Base-by-base conservation (phyloP, 2,329 filamentous ascomycete species). In the Xylariaceae sp. region DNA sequence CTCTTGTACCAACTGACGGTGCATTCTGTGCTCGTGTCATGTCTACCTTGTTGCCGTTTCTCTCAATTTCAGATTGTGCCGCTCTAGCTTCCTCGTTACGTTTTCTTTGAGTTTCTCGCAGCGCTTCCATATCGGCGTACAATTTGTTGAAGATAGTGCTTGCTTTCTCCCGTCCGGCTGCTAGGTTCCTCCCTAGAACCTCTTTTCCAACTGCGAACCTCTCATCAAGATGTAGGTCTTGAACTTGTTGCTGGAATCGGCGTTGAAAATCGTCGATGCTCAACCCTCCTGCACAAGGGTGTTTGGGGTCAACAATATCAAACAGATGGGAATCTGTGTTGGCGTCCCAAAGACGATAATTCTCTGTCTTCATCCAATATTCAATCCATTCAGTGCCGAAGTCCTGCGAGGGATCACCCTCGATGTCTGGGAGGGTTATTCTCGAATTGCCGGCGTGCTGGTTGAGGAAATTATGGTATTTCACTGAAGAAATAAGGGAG, bases 261-360 rank as follows among this genome's bases (percentile, higher is more conserved):
- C 93, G 80, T 64, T 96, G 92, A 11, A 98, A 85, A 64, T 98
- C 93, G 55, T 97, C 93, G 52, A 98, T 90, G 1, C 86, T 91
- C 17, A 98, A 75, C 0, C 90, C 92, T 21, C 93, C 93, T 1
- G 91, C 91, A 64, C 88, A 96, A 3, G 93, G 93, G 65, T 98
- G 93, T 50, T 84, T 85, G 2, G 93, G 93, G 61, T 95, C 90
- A 12, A 94, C 86, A 52, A 98, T 88, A 55, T 95, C 92, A 62
- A 97, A 98, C 14, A 98, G 77, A 59, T 95, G 86, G 14, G 84
- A 83, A 61, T 96, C 91, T 2, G 85, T 88, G 56, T 87, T 73
- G 12, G 78, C 74, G 53, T 91, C 77, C 81, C 94, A 98, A 49
- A 98, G 85, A 40, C 86, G 80, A 66, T 93, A 95, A 63, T 97